Conservation (phyloP, 2,329 filamentous ascomycete genomes). For the Fusarium beomiforme region DNA sequence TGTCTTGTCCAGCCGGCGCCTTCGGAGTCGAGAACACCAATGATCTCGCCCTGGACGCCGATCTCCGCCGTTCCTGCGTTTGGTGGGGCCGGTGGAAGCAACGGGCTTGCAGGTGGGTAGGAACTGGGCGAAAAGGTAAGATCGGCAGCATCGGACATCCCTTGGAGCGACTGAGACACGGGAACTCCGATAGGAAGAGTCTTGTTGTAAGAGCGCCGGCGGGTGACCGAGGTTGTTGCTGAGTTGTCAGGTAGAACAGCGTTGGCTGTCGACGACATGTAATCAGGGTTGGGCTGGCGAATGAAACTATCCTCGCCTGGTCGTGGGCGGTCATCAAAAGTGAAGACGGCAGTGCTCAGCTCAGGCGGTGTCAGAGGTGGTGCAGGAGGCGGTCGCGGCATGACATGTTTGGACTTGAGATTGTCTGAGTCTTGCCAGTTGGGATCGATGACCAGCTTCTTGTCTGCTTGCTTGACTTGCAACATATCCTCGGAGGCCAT, state of each 20-base stretch:
- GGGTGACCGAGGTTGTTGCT: slow-evolving; percentile 47
- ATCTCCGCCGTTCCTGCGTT: slow-evolving; percentile 47
- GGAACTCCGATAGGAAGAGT: slow-evolving; percentile 51
- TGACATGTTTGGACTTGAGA: slow-evolving; percentile 44
- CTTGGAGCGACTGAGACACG: slow-evolving; percentile 36
- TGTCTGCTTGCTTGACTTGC: slow-evolving; percentile 17
- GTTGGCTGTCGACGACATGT: slow-evolving; percentile 52
- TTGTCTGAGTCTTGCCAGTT: slow-evolving; percentile 41
- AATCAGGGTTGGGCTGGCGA: slow-evolving; percentile 62
- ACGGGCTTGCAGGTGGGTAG: slow-evolving; percentile 59
- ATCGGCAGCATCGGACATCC: slow-evolving; percentile 40
- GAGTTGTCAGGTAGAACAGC: slow-evolving; percentile 42
- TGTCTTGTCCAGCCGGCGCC: slow-evolving; percentile 66
- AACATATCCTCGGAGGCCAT: slow-evolving; percentile 5
- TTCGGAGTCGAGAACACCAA: slow-evolving; percentile 58
- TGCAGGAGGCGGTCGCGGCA: slow-evolving; percentile 55
- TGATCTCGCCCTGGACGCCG: slow-evolving; percentile 61
- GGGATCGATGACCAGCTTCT: slow-evolving; percentile 41
- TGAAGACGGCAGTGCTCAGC: slow-evolving; percentile 54
- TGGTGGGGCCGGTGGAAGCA: slow-evolving; percentile 59
- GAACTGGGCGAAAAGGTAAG: slow-evolving; percentile 57
- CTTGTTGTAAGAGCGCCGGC: slow-evolving; percentile 56
- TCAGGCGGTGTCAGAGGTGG: slow-evolving; percentile 61
- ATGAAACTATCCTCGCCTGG: slow-evolving; percentile 51
- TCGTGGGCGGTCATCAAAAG: slow-evolving; percentile 52